Evolutionary conservation across 345 rosid genomes (phyloP).

Genomic region (Ceriops decandra): DNA sequence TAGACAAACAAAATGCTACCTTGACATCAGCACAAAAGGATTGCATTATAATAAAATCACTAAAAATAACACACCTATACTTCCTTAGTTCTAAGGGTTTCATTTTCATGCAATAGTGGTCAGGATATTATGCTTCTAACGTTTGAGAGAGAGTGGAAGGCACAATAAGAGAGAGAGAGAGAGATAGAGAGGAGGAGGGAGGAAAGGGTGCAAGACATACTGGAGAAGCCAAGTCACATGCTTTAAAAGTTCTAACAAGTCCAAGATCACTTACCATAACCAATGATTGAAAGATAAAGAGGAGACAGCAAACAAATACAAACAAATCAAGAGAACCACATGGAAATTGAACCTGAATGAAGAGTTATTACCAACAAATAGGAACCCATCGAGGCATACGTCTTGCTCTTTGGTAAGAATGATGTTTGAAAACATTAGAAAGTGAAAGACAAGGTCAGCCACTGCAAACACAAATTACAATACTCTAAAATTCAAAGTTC

Average conservation of each 20-base stretch:
- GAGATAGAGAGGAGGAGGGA: background rate
- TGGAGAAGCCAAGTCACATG: conserved; percentile 47
- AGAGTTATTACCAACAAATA: no score
- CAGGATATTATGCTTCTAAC: background rate
- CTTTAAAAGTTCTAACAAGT: conserved; percentile 75
- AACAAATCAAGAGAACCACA: no score
- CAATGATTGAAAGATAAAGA: no score
- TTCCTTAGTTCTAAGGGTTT: background rate
- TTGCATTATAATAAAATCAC: background rate
- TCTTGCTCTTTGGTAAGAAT: conserved; percentile 96
- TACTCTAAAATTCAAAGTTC: conserved; percentile 10
- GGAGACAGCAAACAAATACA: no score
- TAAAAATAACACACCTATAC: background rate
- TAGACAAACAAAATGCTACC: background rate
- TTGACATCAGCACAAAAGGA: background rate
- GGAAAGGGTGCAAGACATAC: conserved; percentile 34
- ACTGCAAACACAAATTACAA: conserved; percentile 17
- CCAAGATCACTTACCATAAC: conserved; percentile 75
- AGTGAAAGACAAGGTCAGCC: conserved; percentile 28
- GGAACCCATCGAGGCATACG: conserved; percentile 72
- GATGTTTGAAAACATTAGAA: conserved; percentile 84
- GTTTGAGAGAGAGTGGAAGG: background rate
- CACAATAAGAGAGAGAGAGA: background rate
- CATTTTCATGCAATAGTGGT: background rate
- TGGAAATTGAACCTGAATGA: no score